phyloP scores from a whole-genome alignment of 306 rosid species.

The Trifolium fragiferum region DNA sequence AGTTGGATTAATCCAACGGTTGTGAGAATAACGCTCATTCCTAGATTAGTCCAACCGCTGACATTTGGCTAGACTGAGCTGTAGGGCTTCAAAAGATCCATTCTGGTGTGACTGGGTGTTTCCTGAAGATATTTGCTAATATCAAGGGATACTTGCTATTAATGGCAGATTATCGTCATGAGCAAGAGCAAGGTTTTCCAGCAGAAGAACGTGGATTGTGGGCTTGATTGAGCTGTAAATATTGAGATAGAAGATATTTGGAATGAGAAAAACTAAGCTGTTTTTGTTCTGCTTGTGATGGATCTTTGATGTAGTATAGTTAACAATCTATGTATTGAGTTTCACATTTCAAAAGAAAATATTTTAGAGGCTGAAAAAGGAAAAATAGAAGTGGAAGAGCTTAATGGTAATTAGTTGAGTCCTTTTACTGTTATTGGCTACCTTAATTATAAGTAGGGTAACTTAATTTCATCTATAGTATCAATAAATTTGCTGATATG shows the following conservation, averaged over 20 bases:
- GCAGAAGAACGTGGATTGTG: not conserved
- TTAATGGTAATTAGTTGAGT: not conserved
- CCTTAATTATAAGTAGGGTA: conserved; percentile 10
- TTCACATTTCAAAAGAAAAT: not conserved
- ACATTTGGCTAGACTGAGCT: not conserved
- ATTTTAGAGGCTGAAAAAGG: conserved; percentile 3
- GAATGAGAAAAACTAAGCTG: conserved; percentile 35
- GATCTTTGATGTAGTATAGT: conserved; percentile 32
- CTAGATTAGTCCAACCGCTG: not conserved
- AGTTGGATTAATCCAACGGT: not conserved
- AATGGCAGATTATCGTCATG: conserved; percentile 47
- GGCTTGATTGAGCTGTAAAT: conserved; percentile 49
- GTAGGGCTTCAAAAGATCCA: not conserved
- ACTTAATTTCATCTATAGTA: not conserved
- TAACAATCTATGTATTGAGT: conserved; percentile 24
- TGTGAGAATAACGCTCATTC: not conserved
- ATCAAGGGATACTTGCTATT: conserved; percentile 24
- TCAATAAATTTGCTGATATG: not conserved
- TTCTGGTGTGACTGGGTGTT: not conserved
- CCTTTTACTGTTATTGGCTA: not conserved
- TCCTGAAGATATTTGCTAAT: conserved; percentile 2
- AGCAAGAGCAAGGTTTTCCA: conserved; percentile 15
- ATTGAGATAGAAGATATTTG: conserved; percentile 30
- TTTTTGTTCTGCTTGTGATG: conserved; percentile 31
- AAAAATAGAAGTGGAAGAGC: not conserved